phyloP scores from a whole-genome alignment of 2,329 filamentous ascomycete species.

The Dendrostoma leiphaemia region DNA sequence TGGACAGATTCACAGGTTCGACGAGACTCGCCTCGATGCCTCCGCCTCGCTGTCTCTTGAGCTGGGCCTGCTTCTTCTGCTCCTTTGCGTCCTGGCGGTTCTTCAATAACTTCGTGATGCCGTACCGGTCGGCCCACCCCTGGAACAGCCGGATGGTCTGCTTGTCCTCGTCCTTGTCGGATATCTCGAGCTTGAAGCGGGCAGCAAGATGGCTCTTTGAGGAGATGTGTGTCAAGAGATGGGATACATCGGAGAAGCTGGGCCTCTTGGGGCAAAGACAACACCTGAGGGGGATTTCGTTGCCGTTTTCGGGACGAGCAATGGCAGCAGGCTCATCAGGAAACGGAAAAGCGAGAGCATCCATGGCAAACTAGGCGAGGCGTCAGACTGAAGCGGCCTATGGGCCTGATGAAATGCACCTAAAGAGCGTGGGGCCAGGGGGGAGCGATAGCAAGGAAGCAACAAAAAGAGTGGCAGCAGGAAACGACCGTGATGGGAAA shows the following conservation, averaged over 20 bases:
- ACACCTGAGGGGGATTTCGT: conserved; percentile 69
- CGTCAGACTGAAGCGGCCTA: background rate
- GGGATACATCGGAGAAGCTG: conserved; percentile 84
- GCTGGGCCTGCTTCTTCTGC: conserved; percentile 42
- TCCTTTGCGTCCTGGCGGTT: conserved; percentile 78
- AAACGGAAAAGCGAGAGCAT: background rate
- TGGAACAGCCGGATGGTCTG: conserved; percentile 67
- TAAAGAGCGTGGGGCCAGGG: background rate
- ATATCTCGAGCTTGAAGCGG: conserved; percentile 75
- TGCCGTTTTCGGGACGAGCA: background rate
- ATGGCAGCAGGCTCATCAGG: background rate
- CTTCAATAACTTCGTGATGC: conserved; percentile 70
- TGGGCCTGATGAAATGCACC: background rate
- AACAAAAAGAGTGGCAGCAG: conserved; percentile 28
- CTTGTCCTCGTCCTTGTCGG: conserved; percentile 63
- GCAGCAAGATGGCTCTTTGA: conserved; percentile 90
- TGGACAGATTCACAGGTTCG: background rate
- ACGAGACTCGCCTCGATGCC: background rate
- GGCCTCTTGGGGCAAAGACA: conserved; percentile 78
- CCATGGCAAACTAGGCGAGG: conserved; percentile 7
- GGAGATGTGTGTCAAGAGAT: conserved; percentile 86
- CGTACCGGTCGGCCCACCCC: conserved; percentile 71
- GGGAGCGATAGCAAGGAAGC: conserved; percentile 20
- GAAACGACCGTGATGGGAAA: conserved; percentile 27
- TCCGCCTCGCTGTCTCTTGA: conserved; percentile 3